Base-by-base conservation (phyloP, 2,329 filamentous ascomycete genomes). In the Anthostomella pinea region DNA sequence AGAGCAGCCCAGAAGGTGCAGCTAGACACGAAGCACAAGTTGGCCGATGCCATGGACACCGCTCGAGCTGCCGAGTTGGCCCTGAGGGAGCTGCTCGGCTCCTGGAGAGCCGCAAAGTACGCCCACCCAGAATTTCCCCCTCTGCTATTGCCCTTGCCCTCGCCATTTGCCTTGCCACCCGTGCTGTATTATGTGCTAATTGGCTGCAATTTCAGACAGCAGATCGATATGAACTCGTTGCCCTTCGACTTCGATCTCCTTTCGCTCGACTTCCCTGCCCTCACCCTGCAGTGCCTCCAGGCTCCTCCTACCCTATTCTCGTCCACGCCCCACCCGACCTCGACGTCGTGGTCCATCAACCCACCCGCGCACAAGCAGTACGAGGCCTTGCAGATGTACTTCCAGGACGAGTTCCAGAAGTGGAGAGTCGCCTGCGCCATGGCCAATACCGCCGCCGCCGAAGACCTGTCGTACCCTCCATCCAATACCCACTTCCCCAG, bases 221-320 rank as follows among this genome's bases (percentile, higher is more conserved):
- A 77, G 30, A 66, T 79, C 31, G 72, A 79, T 42, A 67, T 71
- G 47, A 66, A 67, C 33, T 74, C 75, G 7, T 67, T 70, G 49
- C 78, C 79, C 3, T 83, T 83, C 52, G 85, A 91, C 48, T 94
- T 95, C 64, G 87, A 96, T 49, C 85, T 91, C 21, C 78, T 90
- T 43, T 74, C 85, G 5, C 79, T 95, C 58, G 88, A 88, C 41
- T 96, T 95, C 54, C 88, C 90, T 6, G 82, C 85, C 6, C 74
- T 97, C 25, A 88, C 84, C 22, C 76, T 96, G 8, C 86, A 85
- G 46, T 83, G 91, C 48, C 78, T 97, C 1, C 79, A 85, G 22
- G 45, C 48, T 8, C 88, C 90, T 3, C 82, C 87, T 4, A 93
- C 87, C 1, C 71, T 96, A 6, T 91, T 90, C 65, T 85, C 87